Percentiles rank a stretch among this genome's conserved stretches.
Evolutionary conservation across 2,329 filamentous ascomycete genomes (phyloP).

Genomic region (Chalara sp.): DNA sequence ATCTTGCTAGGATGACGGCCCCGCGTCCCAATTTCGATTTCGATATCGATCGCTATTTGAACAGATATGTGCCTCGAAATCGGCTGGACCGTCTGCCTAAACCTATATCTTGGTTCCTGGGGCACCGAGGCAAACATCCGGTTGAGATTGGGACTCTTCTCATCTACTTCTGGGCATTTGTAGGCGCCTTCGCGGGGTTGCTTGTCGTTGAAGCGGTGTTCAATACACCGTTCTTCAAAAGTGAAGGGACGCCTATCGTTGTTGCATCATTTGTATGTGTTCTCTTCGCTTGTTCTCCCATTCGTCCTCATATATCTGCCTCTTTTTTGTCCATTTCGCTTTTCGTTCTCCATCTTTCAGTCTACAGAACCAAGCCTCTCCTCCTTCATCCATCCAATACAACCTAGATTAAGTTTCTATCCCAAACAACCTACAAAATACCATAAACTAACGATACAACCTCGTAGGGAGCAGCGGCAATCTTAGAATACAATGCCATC

Average conservation of each 20-base stretch:
- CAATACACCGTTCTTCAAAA: conserved; percentile 43
- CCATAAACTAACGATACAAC: neutral
- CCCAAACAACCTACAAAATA: neutral
- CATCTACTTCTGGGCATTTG: conserved; percentile 53
- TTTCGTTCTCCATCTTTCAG: no score
- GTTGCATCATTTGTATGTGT: conserved; percentile 37
- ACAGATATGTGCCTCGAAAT: conserved; percentile 61
- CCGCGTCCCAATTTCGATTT: conserved; percentile 32
- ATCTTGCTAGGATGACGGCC: neutral
- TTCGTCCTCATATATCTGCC: no score
- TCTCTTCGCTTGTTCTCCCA: neutral
- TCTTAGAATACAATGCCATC: conserved; percentile 68
- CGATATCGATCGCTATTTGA: conserved; percentile 71
- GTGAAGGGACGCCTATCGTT: conserved; percentile 50
- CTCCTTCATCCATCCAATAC: no score
- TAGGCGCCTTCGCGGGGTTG: conserved; percentile 58
- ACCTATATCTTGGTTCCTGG: conserved; percentile 62
- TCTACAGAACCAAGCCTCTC: no score
- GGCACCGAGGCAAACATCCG: conserved; percentile 41
- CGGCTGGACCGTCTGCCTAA: conserved; percentile 58
- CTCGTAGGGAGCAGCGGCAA: conserved; percentile 57
- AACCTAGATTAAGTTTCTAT: no score
- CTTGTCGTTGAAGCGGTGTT: conserved; percentile 52
- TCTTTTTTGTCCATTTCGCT: no score
- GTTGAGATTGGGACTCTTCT: conserved; percentile 48